Base-by-base conservation (phyloP, 352 stramenopile species). In the Globisporangium canariense region DNA sequence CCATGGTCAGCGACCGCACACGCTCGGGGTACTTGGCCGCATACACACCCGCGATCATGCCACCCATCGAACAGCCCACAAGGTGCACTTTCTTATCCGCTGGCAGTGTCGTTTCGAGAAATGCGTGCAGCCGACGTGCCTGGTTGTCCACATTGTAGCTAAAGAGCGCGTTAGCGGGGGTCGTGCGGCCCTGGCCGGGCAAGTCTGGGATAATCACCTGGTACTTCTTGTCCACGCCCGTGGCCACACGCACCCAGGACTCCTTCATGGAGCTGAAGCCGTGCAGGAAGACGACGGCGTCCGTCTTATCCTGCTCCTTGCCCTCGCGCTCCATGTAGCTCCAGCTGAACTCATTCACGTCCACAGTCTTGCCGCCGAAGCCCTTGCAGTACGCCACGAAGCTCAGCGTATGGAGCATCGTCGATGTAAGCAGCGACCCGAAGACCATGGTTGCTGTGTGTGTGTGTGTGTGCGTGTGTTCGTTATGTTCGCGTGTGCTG, bases 191-290 rank as follows among this genome's bases (percentile, higher is more conserved):
- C 54, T 89, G 81, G 22, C 84, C 84, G 0, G 82, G 80, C 22
- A 93, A 58, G 55, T 93, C 81, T 0, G 84, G 81, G 55, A 91
- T 81, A 22, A 93, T 43, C 32, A 91, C 68, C 28, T 77, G 74
- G 69, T 76, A 89, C 18, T 75, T 70, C n/a, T 76, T 78, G 69
- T 87, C 78, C 8, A 90, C 66, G 28, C 72, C 71, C 13, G 71
- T 69, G 18, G 81, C 79, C 28, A 89, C 71, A 13, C 75, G 74
- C 53, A 88, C 66, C 81, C 78, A 89, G 32, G 79, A 86, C 64
- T 90, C 80, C 49, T 93, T 93, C 51, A 79, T 65, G 34, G 78
- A 89, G 60, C 77, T 87, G 66, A 93, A 93, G 60, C 81, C 84
- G 38, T 93, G 81, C 45, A 93, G 68, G 45, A 90, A 86, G 13